Evolutionary conservation across 2,329 filamentous ascomycete species (phyloP), one percentile per base, ranked within the genome.

Genomic region (Fusarium verticillioides): DNA sequence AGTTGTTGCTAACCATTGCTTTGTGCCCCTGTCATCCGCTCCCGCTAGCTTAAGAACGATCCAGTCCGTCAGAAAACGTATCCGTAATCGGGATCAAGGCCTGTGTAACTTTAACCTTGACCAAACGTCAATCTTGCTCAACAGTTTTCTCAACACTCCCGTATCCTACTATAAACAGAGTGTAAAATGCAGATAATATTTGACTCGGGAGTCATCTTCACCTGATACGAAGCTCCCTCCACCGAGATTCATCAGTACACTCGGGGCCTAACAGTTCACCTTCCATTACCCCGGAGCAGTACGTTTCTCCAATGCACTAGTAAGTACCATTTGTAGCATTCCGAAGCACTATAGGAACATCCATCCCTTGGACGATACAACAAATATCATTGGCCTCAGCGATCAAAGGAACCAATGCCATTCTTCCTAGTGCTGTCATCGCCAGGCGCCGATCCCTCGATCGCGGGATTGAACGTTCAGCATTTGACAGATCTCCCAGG

Each of bases 321-420:
- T 21, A 52, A 21, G 16, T 7, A 3, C 5, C 32, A 3, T 5
- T 26, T 10, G 3, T 1, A 19, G 16, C 9, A 7, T 5, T 6
- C 0, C 12, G 11, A 12, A 26, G 11, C 1, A 52, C 6, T 3
- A 37, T 19, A 23, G n/a, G n/a, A 16, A 26, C 5, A 5, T 37
- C 5, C n/a, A 52, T 37, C 0, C 49, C 18, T 52, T 36, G 18
- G 16, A 37, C 3, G 11, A 26, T 26, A 26, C 1, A 37, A 7
- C 8, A 21, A 19, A 23, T 18, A 7, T n/a, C n/a, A n/a, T 36
- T 32, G 18, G 15, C 11, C n/a, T 52, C 9, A 13, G 11, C 32
- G 6, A 52, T 26, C 15, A 52, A 13, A 10, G 5, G 30, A 13
- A 26, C 32, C 11, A 52, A 7, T 19, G n/a, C 11, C 49, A 36